These are phyloP conservation scores for Tarenaya hassleriana DNA, from an alignment of 345 rosid species.

Conservation along the genomic window DNA sequence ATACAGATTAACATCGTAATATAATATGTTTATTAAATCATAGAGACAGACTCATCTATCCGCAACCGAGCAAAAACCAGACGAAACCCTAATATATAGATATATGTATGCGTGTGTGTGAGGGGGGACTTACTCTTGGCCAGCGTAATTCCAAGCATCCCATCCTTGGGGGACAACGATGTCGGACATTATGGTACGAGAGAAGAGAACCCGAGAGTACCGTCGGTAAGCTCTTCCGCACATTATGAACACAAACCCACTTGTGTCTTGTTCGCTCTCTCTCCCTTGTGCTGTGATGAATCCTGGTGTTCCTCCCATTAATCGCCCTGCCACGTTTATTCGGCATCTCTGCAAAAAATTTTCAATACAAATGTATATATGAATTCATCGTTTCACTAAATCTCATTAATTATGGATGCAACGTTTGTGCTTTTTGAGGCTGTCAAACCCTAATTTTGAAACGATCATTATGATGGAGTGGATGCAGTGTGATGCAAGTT, in stretches of 20 bases:
- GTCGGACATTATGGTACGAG: slow-evolving; percentile 8
- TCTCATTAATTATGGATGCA: no score
- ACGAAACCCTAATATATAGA: no score
- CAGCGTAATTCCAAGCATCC: slow-evolving; percentile 19
- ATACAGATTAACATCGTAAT: not conserved
- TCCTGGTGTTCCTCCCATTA: slow-evolving; percentile 13
- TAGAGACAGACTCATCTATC: no score
- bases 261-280: not conserved
- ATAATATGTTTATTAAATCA: no score
- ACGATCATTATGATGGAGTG: no score
- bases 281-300: slow-evolving; percentile 38
- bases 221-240: slow-evolving; percentile 36
- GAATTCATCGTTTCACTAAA: no score
- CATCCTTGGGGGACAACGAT: slow-evolving; percentile 31
- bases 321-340: not conserved
- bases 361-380: not conserved
- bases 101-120: not conserved
- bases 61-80: no score
- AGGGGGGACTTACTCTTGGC: slow-evolving; percentile 28
- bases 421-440: no score
- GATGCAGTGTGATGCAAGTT: not conserved
- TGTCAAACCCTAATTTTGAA: no score
- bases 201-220: slow-evolving; percentile 30
- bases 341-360: not conserved
- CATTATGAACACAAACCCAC: slow-evolving; percentile 28